phyloP scores from a whole-genome alignment of 2,329 filamentous ascomycete species.

The Fonsecaea pugnacius region DNA sequence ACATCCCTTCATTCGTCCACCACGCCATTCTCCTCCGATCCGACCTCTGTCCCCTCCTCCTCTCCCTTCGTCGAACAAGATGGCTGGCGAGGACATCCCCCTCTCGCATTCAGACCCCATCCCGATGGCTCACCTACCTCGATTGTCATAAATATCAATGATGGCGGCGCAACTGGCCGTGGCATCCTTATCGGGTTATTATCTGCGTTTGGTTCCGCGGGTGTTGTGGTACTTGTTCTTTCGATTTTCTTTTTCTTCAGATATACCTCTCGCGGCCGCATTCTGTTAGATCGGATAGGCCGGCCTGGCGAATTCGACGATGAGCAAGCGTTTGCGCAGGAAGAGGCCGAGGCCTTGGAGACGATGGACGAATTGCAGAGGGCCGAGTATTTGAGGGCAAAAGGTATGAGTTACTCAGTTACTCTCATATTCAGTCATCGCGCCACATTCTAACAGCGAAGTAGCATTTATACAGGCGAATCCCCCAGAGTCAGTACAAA shows the following conservation, averaged over 20 bases:
- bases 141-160: slow-evolving; percentile 44
- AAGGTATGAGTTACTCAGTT: slow-evolving; percentile 68
- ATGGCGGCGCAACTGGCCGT: slow-evolving; percentile 63
- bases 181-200: slow-evolving; percentile 94
- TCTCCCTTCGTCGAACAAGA: slow-evolving; percentile 20
- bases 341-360: slow-evolving; percentile 94
- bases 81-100: slow-evolving; percentile 22
- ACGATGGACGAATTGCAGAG: slow-evolving; percentile 91
- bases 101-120: slow-evolving; percentile 20
- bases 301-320: slow-evolving; percentile 96
- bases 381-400: slow-evolving; percentile 89
- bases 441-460: slow-evolving; percentile 27
- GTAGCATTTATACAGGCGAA: slow-evolving; percentile 91
- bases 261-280: slow-evolving; percentile 84
- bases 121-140: slow-evolving; percentile 31
- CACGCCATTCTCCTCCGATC: slow-evolving; percentile 23
- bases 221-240: slow-evolving; percentile 78
- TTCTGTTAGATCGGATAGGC: slow-evolving; percentile 90
- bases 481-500: slow-evolving; percentile 91
- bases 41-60: slow-evolving; percentile 25
- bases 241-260: slow-evolving; percentile 89
- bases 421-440: neutral
- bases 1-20: slow-evolving; percentile 28
- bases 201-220: slow-evolving; percentile 89
- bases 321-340: slow-evolving; percentile 89